Evolutionary conservation across 2,329 filamentous ascomycete species (phyloP).

Genomic region (Nannizziopsis barbatae): DNA sequence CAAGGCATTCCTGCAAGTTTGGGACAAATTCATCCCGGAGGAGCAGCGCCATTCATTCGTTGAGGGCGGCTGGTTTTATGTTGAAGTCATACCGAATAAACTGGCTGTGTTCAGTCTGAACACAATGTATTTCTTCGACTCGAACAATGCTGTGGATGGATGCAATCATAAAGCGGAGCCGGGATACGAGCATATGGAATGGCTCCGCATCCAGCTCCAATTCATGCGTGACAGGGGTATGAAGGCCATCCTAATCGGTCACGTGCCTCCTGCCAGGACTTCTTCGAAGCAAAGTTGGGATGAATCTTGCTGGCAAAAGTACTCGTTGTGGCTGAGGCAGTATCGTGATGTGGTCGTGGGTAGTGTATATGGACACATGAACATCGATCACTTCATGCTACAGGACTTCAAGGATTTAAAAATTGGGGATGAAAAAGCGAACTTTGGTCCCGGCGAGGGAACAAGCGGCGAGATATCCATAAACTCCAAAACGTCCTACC

Average conservation of each 20-base stretch:
- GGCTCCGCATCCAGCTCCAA: constrained; percentile 80
- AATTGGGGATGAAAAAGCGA: constrained; percentile 36
- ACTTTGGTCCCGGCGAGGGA: neutral
- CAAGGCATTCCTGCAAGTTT: constrained; percentile 62
- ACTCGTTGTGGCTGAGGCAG: constrained; percentile 77
- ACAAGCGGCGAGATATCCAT: constrained; percentile 44
- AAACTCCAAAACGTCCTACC: constrained; percentile 63
- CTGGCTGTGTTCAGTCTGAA: constrained; percentile 90
- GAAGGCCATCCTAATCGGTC: constrained; percentile 89
- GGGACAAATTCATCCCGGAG: constrained; percentile 81
- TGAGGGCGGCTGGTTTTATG: constrained; percentile 87
- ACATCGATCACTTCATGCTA: constrained; percentile 91
- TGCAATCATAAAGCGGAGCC: constrained; percentile 69
- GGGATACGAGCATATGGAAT: constrained; percentile 90
- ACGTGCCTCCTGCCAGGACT: constrained; percentile 83
- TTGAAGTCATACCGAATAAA: constrained; percentile 76
- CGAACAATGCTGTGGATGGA: constrained; percentile 87
- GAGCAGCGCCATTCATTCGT: constrained; percentile 83
- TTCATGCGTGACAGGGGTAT: constrained; percentile 70
- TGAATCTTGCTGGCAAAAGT: constrained; percentile 97
- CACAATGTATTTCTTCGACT: constrained; percentile 89
- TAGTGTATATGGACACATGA: constrained; percentile 88
- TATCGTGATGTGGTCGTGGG: constrained; percentile 81
- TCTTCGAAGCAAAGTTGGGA: constrained; percentile 82
- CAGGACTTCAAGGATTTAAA: constrained; percentile 73